Base-by-base conservation (phyloP, 2,329 filamentous ascomycete species). In the Aspergillus caelatus region DNA sequence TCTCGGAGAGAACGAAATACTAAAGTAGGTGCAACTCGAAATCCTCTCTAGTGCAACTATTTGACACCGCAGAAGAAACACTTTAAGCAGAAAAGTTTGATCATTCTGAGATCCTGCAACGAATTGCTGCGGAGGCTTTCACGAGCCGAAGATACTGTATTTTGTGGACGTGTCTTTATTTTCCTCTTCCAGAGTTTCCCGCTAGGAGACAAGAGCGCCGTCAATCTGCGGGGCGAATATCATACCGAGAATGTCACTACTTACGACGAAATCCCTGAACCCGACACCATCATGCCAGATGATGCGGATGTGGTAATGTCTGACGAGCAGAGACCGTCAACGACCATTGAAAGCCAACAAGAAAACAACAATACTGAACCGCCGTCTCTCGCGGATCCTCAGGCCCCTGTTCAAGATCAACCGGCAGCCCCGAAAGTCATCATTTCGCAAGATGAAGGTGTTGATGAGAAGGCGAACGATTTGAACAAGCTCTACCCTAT, bases 141-240 rank as follows among this genome's bases (percentile, higher is more conserved):
- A n/a, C 88, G 95, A 62, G 94, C 95, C 4, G 94, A 98, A 76
- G 95, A 99, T 77, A 96, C 95, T 0, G 93, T 96, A 0, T 99
- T 99, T 75, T 99, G 95, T 74, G 95, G 95, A 19, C 88, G 95
- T 45, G 95, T 99, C 30, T 98, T 98, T 78, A 97, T 99, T 67
- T 99, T 97, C 78, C 88, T 99, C 75, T 99, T 98, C 78, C 95
- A 99, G 77, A 96, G 93, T 77, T 98, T 99, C 73, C 95, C 95
- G 1, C 84, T 99, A 0, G 94, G 94, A 36, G 96, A 99, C 78
- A 95, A 94, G 76, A 98, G 95, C 76, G 97, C 95, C 0, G 95
- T 99, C 57, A 99, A 99, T 74, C 84, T 98, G 45, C 88, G 95
- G 58, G 95, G 95, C 70, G 94, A 98, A 80, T 99, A 95, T 70